These are phyloP conservation scores for Inga leiocalycina DNA, from an alignment of 306 rosid genomes.

Conservation along the genomic window DNA sequence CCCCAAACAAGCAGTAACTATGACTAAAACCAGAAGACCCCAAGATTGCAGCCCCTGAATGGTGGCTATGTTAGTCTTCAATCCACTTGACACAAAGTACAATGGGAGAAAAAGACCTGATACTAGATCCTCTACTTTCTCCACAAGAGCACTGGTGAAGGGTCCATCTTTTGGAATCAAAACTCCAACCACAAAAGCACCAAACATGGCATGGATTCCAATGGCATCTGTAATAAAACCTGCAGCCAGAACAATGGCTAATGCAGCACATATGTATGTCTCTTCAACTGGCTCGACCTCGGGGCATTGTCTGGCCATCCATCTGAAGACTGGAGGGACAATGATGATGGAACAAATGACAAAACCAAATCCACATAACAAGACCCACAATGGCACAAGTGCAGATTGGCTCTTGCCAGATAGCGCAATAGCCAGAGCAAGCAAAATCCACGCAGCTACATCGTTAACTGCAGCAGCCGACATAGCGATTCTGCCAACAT, in stretches of 20 bases:
- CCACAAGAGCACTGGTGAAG: constrained; percentile 73
- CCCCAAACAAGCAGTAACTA: constrained; percentile 77
- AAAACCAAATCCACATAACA: constrained; percentile 65
- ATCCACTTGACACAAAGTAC: constrained; percentile 87
- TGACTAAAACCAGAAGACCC: constrained; percentile 78
- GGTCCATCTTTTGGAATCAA: constrained; percentile 78
- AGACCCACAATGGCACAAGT: constrained; percentile 75
- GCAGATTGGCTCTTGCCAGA: constrained; percentile 65
- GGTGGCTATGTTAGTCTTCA: constrained; percentile 81
- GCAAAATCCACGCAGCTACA: constrained; percentile 90
- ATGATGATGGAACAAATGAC: constrained; percentile 45
- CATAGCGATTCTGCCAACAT: constrained; percentile 80
- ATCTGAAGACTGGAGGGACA: constrained; percentile 65
- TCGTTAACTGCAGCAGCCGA: constrained; percentile 96
- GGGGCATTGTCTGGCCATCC: constrained; percentile 63
- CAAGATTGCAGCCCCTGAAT: constrained; percentile 81
- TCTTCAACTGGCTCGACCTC: constrained; percentile 77
- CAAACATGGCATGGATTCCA: constrained; percentile 95
- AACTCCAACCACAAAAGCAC: constrained; percentile 81
- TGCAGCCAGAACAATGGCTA: constrained; percentile 75
- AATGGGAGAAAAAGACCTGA: constrained; percentile 82
- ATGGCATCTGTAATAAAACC: constrained; percentile 77
- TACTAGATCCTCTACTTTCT: constrained; percentile 89
- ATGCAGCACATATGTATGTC: constrained; percentile 68
- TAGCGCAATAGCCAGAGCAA: constrained; percentile 83